These are phyloP conservation scores for Backusella psychrophila DNA, from an alignment of 192 early-diverging fungal genomes.

Conservation along the genomic window DNA sequence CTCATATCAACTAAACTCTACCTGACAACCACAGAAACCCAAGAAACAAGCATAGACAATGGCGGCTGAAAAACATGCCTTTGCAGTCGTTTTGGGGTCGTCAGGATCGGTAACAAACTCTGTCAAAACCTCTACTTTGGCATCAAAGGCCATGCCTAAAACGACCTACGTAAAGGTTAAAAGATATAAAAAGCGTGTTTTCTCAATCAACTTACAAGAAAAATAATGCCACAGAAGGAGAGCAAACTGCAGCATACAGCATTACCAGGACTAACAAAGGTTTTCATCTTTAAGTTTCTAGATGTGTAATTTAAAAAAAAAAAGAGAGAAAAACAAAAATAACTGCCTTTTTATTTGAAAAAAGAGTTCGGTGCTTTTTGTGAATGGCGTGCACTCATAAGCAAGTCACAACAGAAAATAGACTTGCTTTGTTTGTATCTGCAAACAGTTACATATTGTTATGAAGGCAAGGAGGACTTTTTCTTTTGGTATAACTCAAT, in stretches of 20 bases:
- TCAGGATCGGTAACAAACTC: slow-evolving; percentile 45
- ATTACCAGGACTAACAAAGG: slow-evolving; percentile 44
- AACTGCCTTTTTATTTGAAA: too few relatives aligned
- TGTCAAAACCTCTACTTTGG: slow-evolving; percentile 46
- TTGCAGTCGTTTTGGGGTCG: slow-evolving; percentile 43
- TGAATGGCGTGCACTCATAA: not conserved
- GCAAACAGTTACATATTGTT: too few relatives aligned
- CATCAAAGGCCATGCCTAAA: slow-evolving; percentile 42
- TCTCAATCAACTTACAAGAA: slow-evolving; percentile 32
- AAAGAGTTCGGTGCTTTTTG: not conserved
- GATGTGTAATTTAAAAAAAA: not conserved
- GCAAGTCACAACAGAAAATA: not conserved
- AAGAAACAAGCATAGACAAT: slow-evolving; percentile 50
- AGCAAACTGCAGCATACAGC: slow-evolving; percentile 46
- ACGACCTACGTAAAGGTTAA: slow-evolving; percentile 21
- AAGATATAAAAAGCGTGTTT: not conserved
- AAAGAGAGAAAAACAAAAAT: not conserved
- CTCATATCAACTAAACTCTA: slow-evolving; percentile 18
- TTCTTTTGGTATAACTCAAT: too few relatives aligned
- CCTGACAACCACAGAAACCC: slow-evolving; percentile 50
- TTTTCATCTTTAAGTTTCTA: slow-evolving; percentile 44
- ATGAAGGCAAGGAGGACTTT: too few relatives aligned
- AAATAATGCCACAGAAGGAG: slow-evolving; percentile 50
- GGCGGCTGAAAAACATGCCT: slow-evolving; percentile 49
- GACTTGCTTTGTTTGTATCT: too few relatives aligned